Conservation (phyloP, 139 green algal genomes). For the Auxenochlorella protothecoides region DNA sequence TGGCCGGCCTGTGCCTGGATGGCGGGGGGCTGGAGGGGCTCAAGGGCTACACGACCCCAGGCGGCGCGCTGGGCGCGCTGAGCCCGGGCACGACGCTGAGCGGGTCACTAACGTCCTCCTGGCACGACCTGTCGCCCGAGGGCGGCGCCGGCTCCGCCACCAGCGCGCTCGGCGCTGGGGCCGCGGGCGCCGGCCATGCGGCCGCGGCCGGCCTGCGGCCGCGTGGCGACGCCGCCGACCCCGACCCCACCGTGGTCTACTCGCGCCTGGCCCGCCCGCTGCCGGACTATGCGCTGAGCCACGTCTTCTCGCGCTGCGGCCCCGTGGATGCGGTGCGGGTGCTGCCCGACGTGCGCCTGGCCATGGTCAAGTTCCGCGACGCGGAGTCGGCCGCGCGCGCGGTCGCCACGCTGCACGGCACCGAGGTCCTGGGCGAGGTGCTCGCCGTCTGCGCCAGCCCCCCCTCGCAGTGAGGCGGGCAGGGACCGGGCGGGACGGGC, state of each 20-base stretch:
- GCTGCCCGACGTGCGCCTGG: slow-evolving; percentile 28
- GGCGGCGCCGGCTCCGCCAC: no score
- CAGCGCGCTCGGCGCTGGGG: not conserved
- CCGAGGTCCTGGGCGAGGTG: slow-evolving; percentile 18
- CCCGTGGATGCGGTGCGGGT: slow-evolving; percentile 30
- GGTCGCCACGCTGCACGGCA: slow-evolving; percentile 30
- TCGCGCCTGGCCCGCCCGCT: slow-evolving; percentile 34
- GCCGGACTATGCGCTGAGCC: slow-evolving; percentile 35
- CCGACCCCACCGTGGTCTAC: slow-evolving; percentile 29
- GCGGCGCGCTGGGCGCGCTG: no score
- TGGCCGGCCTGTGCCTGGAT: no score
- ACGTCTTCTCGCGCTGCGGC: slow-evolving; percentile 38
- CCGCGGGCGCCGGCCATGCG: not conserved
- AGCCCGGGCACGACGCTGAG: no score
- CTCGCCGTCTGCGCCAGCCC: no score
- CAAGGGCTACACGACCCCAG: no score
- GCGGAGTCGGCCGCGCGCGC: slow-evolving; percentile 25
- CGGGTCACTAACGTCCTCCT: no score
- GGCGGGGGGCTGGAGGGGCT: no score
- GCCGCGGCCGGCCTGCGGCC: not conserved
- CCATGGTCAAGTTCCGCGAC: slow-evolving; percentile 31
- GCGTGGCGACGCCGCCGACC: not conserved
- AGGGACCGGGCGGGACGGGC: no score
- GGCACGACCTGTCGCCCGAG: no score
- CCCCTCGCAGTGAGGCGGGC: no score